Percentiles rank a stretch among this genome's conserved stretches.
Evolutionary conservation across 768 basidiomycete genomes (phyloP).

Genomic region (Boletus reticulatus): DNA sequence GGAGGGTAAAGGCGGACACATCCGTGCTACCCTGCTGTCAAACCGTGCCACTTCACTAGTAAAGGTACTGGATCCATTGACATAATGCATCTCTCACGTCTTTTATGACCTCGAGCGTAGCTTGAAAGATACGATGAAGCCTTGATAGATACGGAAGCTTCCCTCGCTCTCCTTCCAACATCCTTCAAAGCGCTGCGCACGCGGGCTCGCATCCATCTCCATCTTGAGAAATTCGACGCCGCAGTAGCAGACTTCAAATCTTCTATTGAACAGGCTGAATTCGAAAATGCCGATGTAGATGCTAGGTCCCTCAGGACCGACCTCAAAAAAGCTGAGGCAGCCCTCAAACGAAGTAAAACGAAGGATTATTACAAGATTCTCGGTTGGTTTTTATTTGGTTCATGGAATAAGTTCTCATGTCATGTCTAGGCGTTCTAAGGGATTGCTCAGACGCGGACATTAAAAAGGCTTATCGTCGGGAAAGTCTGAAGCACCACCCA

Average conservation of each 20-base stretch:
- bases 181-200: conserved; percentile 88
- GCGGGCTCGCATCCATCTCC: conserved; percentile 74
- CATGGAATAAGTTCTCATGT: neutral
- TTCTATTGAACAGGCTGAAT: conserved; percentile 71
- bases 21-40: conserved; percentile 75
- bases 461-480: conserved; percentile 88
- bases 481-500: conserved; percentile 82
- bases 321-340: conserved; percentile 78
- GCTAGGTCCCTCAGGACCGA: conserved; percentile 60
- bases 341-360: conserved; percentile 82
- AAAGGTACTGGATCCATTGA: conserved; percentile 46
- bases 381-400: conserved; percentile 22
- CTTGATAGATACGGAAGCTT: conserved; percentile 65
- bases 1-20: conserved; percentile 77
- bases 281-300: conserved; percentile 64
- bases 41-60: conserved; percentile 82
- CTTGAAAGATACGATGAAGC: conserved; percentile 66
- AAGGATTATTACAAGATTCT: conserved; percentile 90
- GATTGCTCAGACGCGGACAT: conserved; percentile 71
- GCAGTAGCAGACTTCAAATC: conserved; percentile 74
- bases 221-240: conserved; percentile 71
- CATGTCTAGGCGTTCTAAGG: conserved; percentile 36
- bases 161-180: conserved; percentile 56
- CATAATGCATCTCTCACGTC: neutral
- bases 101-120: conserved; percentile 35